Evolutionary conservation across 164 flowering plant species (phyloP).

Genomic region (Sedum album): DNA sequence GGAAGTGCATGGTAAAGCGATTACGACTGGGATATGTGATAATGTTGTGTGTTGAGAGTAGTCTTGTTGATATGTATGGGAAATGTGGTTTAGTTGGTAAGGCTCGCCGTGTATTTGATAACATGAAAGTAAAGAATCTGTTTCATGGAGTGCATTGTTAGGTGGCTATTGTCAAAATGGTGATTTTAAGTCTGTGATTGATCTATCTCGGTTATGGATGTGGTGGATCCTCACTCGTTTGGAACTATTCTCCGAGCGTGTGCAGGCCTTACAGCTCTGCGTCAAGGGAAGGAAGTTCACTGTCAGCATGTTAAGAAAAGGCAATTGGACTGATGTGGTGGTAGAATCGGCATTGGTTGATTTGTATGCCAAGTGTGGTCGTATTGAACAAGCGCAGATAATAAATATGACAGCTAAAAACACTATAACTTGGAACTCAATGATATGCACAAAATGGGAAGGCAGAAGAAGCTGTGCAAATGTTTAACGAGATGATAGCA

Average conservation of each 20-base stretch:
- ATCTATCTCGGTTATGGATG: constrained; percentile 44
- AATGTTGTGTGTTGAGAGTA: constrained; percentile 74
- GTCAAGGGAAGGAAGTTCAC: too few species aligned
- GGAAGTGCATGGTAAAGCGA: constrained; percentile 56
- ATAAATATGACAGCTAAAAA: constrained; percentile 40
- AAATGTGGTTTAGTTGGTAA: constrained; percentile 48
- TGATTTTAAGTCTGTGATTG: constrained; percentile 40
- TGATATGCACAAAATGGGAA: constrained; percentile 89
- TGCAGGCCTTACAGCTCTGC: constrained; percentile 62
- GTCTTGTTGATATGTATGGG: constrained; percentile 87
- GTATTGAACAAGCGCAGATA: constrained; percentile 41
- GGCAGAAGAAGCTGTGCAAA: constrained; percentile 44
- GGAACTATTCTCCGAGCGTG: too few species aligned
- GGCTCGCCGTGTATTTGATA: constrained; percentile 54
- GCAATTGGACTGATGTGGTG: constrained; percentile 50
- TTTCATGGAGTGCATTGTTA: constrained; percentile 76
- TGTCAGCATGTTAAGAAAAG: constrained; percentile 64
- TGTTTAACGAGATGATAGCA: constrained; percentile 50
- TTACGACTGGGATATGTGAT: constrained; percentile 37
- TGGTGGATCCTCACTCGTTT: constrained; percentile 44
- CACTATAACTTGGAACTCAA: constrained; percentile 78
- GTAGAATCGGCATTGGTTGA: constrained; percentile 88
- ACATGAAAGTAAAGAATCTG: constrained; percentile 53
- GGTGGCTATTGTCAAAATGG: constrained; percentile 70
- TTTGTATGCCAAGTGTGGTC: constrained; percentile 83